These are phyloP conservation scores for Pythium dissotocum DNA, from an alignment of 352 stramenopile species.

Conservation along the genomic window DNA sequence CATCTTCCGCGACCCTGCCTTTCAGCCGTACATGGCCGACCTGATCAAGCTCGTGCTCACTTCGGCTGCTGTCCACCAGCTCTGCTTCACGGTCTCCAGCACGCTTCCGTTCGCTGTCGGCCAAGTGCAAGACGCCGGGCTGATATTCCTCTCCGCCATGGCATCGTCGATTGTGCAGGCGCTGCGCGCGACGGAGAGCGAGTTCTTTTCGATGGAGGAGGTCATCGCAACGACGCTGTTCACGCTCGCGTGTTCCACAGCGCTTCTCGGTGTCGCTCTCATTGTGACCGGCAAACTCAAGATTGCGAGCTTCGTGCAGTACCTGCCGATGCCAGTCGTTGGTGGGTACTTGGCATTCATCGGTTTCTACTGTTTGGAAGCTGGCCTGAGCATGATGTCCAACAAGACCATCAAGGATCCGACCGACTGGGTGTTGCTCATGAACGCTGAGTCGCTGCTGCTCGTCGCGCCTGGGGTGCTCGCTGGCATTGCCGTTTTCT, in stretches of 20 bases:
- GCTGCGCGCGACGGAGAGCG: constrained; percentile 60
- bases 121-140: constrained; percentile 97
- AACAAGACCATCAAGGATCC: constrained; percentile 89
- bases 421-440: constrained; percentile 82
- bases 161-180: constrained; percentile 86
- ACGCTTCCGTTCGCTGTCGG: constrained; percentile 97
- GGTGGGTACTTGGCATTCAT: constrained; percentile 98
- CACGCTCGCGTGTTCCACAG: constrained; percentile 91
- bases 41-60: constrained; percentile 95
- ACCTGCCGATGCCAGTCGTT: constrained; percentile 97
- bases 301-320: constrained; percentile 96
- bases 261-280: constrained; percentile 90
- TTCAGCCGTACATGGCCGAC: constrained; percentile 90
- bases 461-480: constrained; percentile 87
- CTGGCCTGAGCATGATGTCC: constrained; percentile 87
- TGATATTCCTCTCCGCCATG: constrained; percentile 99
- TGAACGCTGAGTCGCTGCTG: constrained; percentile 70
- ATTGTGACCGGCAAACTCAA: constrained; percentile 94
- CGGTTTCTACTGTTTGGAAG: constrained; percentile 90
- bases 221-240: constrained; percentile 94
- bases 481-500: constrained; percentile 82
- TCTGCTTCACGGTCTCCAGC: constrained; percentile 88
- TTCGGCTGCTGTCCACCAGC: constrained; percentile 78
- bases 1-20: constrained; percentile 93
- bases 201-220: constrained; percentile 71